Conservation (phyloP, 345 rosid genomes). For the Combretum micranthum region DNA sequence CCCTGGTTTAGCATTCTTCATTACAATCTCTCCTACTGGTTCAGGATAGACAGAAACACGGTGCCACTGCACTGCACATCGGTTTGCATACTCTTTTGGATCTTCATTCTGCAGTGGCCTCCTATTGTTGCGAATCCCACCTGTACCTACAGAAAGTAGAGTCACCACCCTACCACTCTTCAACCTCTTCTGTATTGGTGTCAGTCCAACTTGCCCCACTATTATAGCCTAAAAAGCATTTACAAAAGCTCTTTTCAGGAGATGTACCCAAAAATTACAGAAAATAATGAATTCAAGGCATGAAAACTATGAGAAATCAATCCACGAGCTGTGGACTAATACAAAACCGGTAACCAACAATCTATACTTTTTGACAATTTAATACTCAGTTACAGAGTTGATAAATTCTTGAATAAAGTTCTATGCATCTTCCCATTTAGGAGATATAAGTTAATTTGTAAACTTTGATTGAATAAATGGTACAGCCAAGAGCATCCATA, state of each 20-base stretch:
- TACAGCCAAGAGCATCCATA: no score
- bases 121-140: constrained; percentile 75
- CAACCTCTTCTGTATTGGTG: constrained; percentile 69
- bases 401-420: no score
- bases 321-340: no score
- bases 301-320: no score
- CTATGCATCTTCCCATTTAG: no score
- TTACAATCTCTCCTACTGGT: constrained; percentile 41
- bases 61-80: constrained; percentile 81
- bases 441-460: no score
- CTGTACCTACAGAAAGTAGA: constrained; percentile 69
- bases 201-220: constrained; percentile 86
- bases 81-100: constrained; percentile 64
- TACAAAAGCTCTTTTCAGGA: neutral
- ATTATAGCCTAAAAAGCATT: constrained; percentile 58
- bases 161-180: constrained; percentile 54
- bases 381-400: no score
- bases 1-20: constrained; percentile 73
- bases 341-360: no score
- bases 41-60: constrained; percentile 71
- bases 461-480: no score
- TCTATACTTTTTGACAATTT: no score
- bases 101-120: constrained; percentile 69
- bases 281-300: neutral
- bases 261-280: constrained; percentile 3